These are phyloP conservation scores for Aspergillus conjunctus DNA, from an alignment of 495 filamentous ascomycete species.

Conservation along the genomic window DNA sequence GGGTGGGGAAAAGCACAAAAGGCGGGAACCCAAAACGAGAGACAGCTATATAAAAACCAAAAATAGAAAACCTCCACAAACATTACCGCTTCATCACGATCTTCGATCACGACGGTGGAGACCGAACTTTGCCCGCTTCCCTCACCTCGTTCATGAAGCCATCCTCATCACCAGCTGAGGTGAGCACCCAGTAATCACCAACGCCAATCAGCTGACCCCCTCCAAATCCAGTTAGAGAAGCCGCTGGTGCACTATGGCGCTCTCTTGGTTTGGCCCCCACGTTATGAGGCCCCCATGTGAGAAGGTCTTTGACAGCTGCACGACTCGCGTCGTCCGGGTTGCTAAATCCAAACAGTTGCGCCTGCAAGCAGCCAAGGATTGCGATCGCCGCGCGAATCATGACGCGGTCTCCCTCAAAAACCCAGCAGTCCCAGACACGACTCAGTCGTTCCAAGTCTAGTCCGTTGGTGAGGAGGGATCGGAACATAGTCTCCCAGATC, in stretches of 20 bases:
- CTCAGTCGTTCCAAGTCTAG: conserved; percentile 72
- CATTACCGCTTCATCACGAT: neutral
- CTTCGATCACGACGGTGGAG: neutral
- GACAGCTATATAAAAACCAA: neutral
- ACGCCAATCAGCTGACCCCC: conserved; percentile 42
- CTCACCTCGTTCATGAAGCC: conserved; percentile 70
- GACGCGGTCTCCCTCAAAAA: conserved; percentile 87
- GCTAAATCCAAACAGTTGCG: conserved; percentile 59
- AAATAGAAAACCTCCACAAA: conserved; percentile 12
- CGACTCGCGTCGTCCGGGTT: conserved; percentile 48
- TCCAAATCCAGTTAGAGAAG: conserved; percentile 40
- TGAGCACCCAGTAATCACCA: conserved; percentile 49
- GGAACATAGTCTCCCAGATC: conserved; percentile 60
- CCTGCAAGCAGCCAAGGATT: conserved; percentile 62
- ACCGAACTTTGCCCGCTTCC: conserved; percentile 65
- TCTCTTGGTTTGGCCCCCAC: conserved; percentile 41
- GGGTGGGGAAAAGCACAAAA: neutral
- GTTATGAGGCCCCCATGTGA: conserved; percentile 56
- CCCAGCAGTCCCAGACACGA: conserved; percentile 90
- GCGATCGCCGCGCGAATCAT: conserved; percentile 80
- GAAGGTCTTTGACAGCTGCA: conserved; percentile 39
- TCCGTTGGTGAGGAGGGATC: conserved; percentile 57
- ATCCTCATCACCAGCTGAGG: conserved; percentile 59
- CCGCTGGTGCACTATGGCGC: conserved; percentile 44
- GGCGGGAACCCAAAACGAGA: neutral